A percentile compares a stretch with the other conserved stretches of the same genome.
Conservation (phyloP, 2,329 filamentous ascomycete species). For the Apiospora pterosperma region DNA sequence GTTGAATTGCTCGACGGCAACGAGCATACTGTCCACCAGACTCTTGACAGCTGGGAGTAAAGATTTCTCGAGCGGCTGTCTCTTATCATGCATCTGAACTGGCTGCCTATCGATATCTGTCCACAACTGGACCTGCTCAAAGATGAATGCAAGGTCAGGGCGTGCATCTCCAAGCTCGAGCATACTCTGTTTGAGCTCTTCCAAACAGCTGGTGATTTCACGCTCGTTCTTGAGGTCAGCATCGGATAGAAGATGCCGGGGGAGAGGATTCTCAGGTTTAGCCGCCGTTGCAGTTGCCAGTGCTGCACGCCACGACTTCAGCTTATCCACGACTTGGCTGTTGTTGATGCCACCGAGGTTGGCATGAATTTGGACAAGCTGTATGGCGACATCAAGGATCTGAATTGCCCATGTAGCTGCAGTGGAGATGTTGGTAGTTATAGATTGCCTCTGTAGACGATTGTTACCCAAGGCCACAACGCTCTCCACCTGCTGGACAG, state of each 20-base stretch:
- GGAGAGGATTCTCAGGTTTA: conserved; percentile 43
- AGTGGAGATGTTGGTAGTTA: conserved; percentile 22
- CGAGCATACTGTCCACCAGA: conserved; percentile 72
- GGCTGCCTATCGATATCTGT: conserved; percentile 34
- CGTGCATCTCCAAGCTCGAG: conserved; percentile 32
- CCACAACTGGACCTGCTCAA: conserved; percentile 68
- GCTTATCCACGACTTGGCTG: conserved; percentile 35
- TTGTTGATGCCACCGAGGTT: conserved; percentile 57
- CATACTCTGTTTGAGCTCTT: conserved; percentile 38
- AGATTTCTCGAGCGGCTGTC: conserved; percentile 26
- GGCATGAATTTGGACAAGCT: conserved; percentile 63
- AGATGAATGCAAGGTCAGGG: conserved; percentile 60
- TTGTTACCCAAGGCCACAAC: conserved; percentile 26
- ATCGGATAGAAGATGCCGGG: conserved; percentile 45
- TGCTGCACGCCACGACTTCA: conserved; percentile 48
- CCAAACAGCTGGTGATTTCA: conserved; percentile 33
- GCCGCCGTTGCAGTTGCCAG: conserved; percentile 42
- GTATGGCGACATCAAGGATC: conserved; percentile 60
- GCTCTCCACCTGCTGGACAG: conserved; percentile 32
- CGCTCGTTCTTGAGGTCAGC: conserved; percentile 32
- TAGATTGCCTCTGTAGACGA: conserved; percentile 13
- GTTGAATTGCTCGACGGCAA: conserved; percentile 72
- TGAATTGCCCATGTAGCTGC: conserved; percentile 60
- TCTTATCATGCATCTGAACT: conserved; percentile 3
- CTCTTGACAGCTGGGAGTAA: conserved; percentile 59